Evolutionary conservation across 495 filamentous ascomycete species (phyloP), one percentile per base, ranked within the genome.

Genomic region (Trichocladium uniseriatum): DNA sequence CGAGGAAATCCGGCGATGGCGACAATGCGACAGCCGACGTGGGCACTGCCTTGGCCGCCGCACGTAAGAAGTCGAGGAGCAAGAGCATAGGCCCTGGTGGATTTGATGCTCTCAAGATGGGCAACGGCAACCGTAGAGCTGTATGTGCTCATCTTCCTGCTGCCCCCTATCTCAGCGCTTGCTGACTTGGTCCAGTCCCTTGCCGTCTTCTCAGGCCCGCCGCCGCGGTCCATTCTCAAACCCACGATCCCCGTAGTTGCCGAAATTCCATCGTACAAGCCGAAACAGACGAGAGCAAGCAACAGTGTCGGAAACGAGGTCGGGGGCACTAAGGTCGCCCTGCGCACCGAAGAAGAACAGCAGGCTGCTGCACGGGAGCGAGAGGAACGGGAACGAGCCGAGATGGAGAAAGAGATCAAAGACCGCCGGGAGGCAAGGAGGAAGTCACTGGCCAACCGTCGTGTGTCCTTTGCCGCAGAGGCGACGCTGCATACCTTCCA

Each of bases 401-500:
- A 80, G 51, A 58, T 82, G 11, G 82, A 87, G 62, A 82, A 82
- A 43, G 80, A 83, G 44, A 77, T 87, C 46, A 73, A 82, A 22
- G 81, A 87, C 45, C 77, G 84, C 27, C 74, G 88, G 48, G 92
- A 92, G 49, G 89, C 87, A 27, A 81, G 94, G 40, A 77, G 92
- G 36, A 96, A 95, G 58, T 96, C 90, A 1, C 77, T 95, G 52
- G 89, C 87, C 28, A 91, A 92, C 66, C 86, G 94, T 58, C 81
- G 92, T 49, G 92, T 99, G 34, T 96, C 91, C 0, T 99, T 99
- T 61, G 92, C 92, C 5, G 92, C 92, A 1, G 92, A 99, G 66
- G 92, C 92, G 13, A 99, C 92, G 8, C 71, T 99, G 28, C 92
- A 99, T 62, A 99, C 92, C 3, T 99, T 94, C 80, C 89, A 96